A percentile compares a stretch with the other conserved stretches of the same genome.
Evolutionary conservation across 257 asterid genomes (phyloP).

Genomic region (Solanum tarapatanum): DNA sequence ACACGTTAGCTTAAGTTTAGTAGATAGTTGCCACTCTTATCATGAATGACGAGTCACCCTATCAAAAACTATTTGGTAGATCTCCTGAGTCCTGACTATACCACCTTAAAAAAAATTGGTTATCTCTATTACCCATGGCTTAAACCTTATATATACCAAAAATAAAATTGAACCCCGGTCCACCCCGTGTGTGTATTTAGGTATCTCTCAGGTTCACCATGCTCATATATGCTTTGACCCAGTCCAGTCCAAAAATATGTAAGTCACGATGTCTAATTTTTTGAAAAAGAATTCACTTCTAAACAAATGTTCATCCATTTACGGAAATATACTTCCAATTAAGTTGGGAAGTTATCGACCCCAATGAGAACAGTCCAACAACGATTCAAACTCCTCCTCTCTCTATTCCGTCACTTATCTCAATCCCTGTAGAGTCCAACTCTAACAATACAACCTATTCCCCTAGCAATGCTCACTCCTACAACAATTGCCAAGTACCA

Average conservation of each 20-base stretch:
- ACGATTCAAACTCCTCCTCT: not conserved
- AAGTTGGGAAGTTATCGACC: not conserved
- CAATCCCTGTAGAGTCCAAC: not conserved
- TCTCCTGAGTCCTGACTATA: not conserved
- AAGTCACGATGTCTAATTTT: not conserved
- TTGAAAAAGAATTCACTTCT: not conserved
- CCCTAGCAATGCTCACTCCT: not conserved
- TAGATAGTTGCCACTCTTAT: not conserved
- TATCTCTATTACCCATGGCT: not conserved
- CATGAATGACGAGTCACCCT: not conserved
- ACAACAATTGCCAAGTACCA: not conserved
- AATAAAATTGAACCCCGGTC: not conserved
- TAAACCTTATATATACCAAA: not conserved
- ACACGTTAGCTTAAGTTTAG: not conserved
- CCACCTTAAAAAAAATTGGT: not conserved
- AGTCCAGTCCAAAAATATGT: not conserved
- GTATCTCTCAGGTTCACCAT: not conserved
- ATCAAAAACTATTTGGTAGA: not conserved
- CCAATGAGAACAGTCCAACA: not conserved
- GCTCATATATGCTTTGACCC: not conserved
- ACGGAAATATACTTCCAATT: conserved; percentile 23
- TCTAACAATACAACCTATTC: not conserved
- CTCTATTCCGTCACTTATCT: not conserved
- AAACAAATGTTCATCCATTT: not conserved
- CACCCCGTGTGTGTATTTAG: not conserved